Evolutionary conservation across 2,329 filamentous ascomycete species (phyloP), one percentile per base, ranked within the genome.

Genomic region (Cadophora luteo-olivacea): DNA sequence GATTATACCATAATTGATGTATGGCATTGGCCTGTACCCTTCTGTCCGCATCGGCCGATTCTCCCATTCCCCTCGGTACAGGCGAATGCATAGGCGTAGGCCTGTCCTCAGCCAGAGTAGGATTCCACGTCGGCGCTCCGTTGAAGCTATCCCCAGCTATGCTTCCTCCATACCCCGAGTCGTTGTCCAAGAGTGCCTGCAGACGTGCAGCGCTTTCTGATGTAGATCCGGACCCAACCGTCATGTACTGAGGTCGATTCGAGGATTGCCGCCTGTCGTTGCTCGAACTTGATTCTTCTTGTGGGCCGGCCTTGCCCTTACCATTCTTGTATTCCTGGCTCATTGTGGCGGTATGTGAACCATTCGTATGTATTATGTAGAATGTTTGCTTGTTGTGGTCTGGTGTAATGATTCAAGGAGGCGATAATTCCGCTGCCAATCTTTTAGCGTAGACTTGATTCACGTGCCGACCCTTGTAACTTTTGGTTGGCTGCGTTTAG

Each of bases 1-100:
- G 89, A 80, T 98, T 98, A 82, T 97, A 97, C 85, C 92, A 93
- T 72, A 98, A 86, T 82, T 98, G 96, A 77, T 97, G 91, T 61
- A 97, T 89, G 80, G 97, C 93, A 77, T 91, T 92, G 48, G 93
- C 91, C 73, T 95, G 88, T 55, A 86, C 83, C 73, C 87, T 86
- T 75, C 87, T 86, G 77, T 93, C 91, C 72, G 88, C 83, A 63
- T 92, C 89, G 55, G 83, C 82, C 79, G 77, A 71, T 68, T 74
- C 75, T 49, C 68, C 74, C 32, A 69, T 65, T n/a, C 72, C 74
- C 57, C 72, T 67, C 22, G 67, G 67, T 45, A 72, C 64, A 49
- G 79, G 75, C 62, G 81, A 80, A 72, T 81, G 79, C 36, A 80
- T 78, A 62, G 81, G 80, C 66, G 82, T 78, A 60, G 82, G 80